A percentile compares a stretch with the other conserved stretches of the same genome.
Conservation (phyloP, 2,329 filamentous ascomycete genomes). For the Colletotrichum costaricense region DNA sequence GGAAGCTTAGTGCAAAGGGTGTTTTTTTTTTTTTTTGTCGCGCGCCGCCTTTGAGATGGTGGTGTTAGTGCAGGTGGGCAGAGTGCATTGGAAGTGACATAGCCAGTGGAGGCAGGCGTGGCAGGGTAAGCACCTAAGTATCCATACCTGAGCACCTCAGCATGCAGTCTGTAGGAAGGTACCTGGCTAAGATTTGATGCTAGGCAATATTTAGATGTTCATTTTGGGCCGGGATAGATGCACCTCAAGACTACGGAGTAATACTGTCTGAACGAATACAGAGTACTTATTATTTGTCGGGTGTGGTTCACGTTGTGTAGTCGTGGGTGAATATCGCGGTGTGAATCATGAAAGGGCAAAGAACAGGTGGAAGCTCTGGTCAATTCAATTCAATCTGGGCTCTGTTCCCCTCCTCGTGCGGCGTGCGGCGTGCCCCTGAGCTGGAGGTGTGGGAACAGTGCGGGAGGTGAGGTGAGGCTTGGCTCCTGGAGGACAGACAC, state of each 20-base stretch:
- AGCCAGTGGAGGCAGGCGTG: background rate
- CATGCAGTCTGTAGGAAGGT: background rate
- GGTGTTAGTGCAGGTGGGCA: conserved; percentile 23
- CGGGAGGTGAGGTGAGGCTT: background rate
- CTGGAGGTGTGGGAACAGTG: background rate
- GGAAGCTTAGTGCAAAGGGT: conserved; percentile 26
- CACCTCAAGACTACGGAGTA: background rate
- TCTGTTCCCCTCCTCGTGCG: background rate
- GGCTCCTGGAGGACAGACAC: background rate
- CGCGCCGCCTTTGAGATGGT: conserved; percentile 27
- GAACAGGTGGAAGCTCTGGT: background rate
- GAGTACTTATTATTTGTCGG: background rate
- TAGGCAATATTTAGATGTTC: background rate
- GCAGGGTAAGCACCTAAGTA: background rate
- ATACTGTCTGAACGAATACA: background rate
- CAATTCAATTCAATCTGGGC: too few relatives aligned
- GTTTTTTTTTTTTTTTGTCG: conserved; percentile 16
- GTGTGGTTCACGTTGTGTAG: background rate
- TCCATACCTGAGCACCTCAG: too few relatives aligned
- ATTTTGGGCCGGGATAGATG: background rate
- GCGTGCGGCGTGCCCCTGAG: background rate
- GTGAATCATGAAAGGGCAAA: background rate
- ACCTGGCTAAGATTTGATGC: background rate
- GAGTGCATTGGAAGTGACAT: conserved; percentile 12
- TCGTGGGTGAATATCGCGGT: background rate